phyloP scores from a whole-genome alignment of 768 basidiomycete genomes.

The Trametes meyenii region DNA sequence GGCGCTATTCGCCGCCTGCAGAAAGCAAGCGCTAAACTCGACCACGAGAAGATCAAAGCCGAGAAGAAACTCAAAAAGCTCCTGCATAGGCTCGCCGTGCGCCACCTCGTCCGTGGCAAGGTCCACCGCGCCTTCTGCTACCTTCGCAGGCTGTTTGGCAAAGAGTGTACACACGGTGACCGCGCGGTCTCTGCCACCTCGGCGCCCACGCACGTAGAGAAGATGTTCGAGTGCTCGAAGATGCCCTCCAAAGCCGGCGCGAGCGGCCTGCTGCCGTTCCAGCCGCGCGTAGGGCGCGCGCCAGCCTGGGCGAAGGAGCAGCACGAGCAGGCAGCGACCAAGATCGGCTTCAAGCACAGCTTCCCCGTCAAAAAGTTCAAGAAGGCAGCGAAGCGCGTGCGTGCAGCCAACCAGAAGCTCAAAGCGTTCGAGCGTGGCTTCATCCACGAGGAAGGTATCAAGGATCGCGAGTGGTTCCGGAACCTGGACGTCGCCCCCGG shows the following conservation, averaged over 20 bases:
- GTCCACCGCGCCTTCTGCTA: slow-evolving; percentile 44
- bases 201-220: not conserved
- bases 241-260: not conserved
- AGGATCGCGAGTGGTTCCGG: slow-evolving; percentile 83
- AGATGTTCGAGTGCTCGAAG: slow-evolving; percentile 18
- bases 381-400: slow-evolving; percentile 61
- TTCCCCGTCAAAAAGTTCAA: slow-evolving; percentile 45
- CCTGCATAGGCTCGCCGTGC: slow-evolving; percentile 36
- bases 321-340: slow-evolving; percentile 10
- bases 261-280: slow-evolving; percentile 17
- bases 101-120: slow-evolving; percentile 42
- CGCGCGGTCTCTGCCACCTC: not conserved
- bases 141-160: slow-evolving; percentile 44
- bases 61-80: slow-evolving; percentile 54
- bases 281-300: slow-evolving; percentile 33
- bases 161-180: slow-evolving; percentile 30
- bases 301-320: slow-evolving; percentile 34
- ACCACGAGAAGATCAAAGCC: slow-evolving; percentile 59
- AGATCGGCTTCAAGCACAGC: slow-evolving; percentile 4
- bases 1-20: slow-evolving; percentile 51
- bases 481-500: slow-evolving; percentile 88
- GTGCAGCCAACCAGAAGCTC: slow-evolving; percentile 66
- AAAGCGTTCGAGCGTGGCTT: slow-evolving; percentile 77
- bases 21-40: slow-evolving; percentile 54
- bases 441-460: slow-evolving; percentile 75